A percentile compares a stretch with the other conserved stretches of the same genome.
These are phyloP conservation scores for Saccharum spontaneum DNA, from an alignment of 176 grass and related monocot genomes.

Conservation along the genomic window DNA sequence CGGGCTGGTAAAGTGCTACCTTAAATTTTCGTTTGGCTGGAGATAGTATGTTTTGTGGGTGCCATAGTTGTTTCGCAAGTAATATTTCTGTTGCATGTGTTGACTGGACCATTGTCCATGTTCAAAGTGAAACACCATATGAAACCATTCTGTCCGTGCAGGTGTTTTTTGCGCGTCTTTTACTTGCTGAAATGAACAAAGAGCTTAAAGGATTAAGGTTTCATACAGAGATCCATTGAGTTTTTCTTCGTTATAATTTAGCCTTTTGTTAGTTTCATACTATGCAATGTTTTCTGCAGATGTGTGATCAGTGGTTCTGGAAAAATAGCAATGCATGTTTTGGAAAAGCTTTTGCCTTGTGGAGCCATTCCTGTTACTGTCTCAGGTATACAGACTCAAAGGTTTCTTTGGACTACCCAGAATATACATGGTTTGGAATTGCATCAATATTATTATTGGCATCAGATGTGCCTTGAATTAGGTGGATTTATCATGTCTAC, in stretches of 20 bases:
- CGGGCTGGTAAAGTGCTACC: constrained; percentile 67
- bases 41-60: constrained; percentile 22
- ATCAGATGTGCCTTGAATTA: constrained; percentile 10
- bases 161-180: constrained; percentile 97
- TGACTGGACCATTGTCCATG: background rate
- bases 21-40: constrained; percentile 31
- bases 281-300: constrained; percentile 51
- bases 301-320: constrained; percentile 94
- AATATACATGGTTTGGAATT: constrained; percentile 18
- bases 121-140: constrained; percentile 7
- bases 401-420: constrained; percentile 20
- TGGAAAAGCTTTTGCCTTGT: constrained; percentile 95
- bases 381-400: constrained; percentile 63
- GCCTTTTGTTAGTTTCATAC: constrained; percentile 17
- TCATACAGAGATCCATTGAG: constrained; percentile 27
- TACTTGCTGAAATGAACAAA: constrained; percentile 99
- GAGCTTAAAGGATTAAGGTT: constrained; percentile 99
- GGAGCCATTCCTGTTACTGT: constrained; percentile 94
- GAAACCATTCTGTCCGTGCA: constrained; percentile 23
- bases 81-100: constrained; percentile 7
- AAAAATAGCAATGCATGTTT: constrained; percentile 99
- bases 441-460: background rate
- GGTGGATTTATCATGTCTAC: background rate
- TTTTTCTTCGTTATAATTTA: constrained; percentile 29
- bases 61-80: constrained; percentile 24